Evolutionary conservation across 176 grass and related monocot genomes (phyloP), one percentile per base, ranked within the genome.

Genomic region (Carex pumila): DNA sequence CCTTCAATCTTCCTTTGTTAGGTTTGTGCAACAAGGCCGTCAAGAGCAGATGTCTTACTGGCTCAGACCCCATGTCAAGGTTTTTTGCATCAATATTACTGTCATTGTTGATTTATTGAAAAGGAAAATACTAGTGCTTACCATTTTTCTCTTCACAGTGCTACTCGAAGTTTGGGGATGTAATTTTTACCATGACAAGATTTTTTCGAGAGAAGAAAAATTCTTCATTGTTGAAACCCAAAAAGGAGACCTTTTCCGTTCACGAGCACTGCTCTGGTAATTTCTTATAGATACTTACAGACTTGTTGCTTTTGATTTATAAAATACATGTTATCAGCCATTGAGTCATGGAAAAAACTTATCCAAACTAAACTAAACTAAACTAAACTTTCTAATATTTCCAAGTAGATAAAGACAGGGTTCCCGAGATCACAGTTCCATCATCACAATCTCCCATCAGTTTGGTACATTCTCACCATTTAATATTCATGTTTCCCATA

Each of bases 11-110:
- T 49, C 69, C 12, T 76, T 84, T 87, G 63, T 49, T 88, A 95
- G 95, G 88, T 98, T 98, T 93, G 88, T 83, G 52, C 87, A 90
- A 84, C 57, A 84, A 83, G 88, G 87, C 87, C 90, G 84, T 74
- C 92, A 95, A 89, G 89, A 87, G 75, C 93, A 95, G 83, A 98
- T 98, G 91, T 95, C 93, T 12, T 92, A 95, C 66, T 98, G 96
- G 93, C 88, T 98, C 52, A 88, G 85, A 67, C 89, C 96, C 75
- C 57, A 98, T 91, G 87, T 93, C 87, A 95, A 95, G 93, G 95
- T 84, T 91, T 45, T 45, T 78, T 89, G 55, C 65, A 79, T 86
- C 32, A 55, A 55, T n/a, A 7, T 55, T 2, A 76, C n/a, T 17
- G 19, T 6, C 13, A 4, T 55, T 54, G 6, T 76, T 32, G 7